A percentile compares a stretch with the other conserved stretches of the same genome.
These are phyloP conservation scores for Macaranga tanarius DNA, from an alignment of 441 rosid genomes.

Conservation along the genomic window DNA sequence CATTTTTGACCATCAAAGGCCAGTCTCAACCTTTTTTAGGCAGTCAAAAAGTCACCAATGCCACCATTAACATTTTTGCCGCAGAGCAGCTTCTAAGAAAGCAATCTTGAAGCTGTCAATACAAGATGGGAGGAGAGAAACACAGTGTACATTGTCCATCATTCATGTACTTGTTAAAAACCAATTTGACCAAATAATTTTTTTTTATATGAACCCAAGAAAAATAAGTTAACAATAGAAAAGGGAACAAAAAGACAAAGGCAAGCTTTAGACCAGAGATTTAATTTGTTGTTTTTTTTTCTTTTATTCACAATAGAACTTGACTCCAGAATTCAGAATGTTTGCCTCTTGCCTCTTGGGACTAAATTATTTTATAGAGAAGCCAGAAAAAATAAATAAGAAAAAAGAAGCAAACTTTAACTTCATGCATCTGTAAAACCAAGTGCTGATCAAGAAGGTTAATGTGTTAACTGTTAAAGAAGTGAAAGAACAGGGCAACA, in stretches of 20 bases:
- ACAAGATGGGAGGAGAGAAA: neutral
- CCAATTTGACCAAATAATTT: no score
- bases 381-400: no score
- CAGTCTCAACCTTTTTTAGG: neutral
- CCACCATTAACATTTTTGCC: neutral
- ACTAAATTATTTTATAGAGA: no score
- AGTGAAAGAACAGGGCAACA: neutral
- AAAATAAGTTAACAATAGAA: neutral
- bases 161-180: no score
- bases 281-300: no score
- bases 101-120: neutral
- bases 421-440: no score
- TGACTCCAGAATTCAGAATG: neutral
- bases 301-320: no score
- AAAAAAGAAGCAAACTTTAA: no score
- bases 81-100: neutral
- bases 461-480: neutral
- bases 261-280: neutral
- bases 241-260: neutral
- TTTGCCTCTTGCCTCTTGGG: neutral
- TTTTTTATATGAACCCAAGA: neutral
- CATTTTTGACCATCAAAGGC: neutral
- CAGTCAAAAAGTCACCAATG: neutral
- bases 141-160: neutral
- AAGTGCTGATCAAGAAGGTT: no score